Evolutionary conservation across 2,329 filamentous ascomycete species (phyloP).

Genomic region (Fusarium luffae): DNA sequence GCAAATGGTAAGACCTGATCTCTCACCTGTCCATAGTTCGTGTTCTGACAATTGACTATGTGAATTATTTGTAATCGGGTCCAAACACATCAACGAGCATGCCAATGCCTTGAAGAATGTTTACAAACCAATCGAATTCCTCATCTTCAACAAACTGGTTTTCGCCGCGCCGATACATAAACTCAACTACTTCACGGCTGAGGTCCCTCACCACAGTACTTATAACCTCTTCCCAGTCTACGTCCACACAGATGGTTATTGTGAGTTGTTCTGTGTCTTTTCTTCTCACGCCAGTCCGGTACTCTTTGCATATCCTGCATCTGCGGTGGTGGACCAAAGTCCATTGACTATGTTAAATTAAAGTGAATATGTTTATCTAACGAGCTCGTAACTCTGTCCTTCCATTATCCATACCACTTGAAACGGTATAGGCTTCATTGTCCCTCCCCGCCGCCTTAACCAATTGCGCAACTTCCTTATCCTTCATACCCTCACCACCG

Average conservation of each 20-base stretch:
- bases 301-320: too few relatives aligned
- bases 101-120: background rate
- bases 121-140: background rate
- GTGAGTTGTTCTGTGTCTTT: too few relatives aligned
- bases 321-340: too few relatives aligned
- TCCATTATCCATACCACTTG: background rate
- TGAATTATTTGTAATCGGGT: background rate
- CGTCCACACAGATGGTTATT: too few relatives aligned
- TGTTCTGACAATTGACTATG: background rate
- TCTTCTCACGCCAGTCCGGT: too few relatives aligned
- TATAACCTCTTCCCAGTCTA: too few relatives aligned
- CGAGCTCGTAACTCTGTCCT: background rate
- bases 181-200: background rate
- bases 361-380: background rate
- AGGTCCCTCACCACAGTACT: background rate
- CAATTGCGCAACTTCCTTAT: conserved; percentile 8
- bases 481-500: background rate
- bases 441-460: background rate
- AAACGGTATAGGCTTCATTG: background rate
- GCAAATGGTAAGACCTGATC: too few relatives aligned
- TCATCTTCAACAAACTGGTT: conserved; percentile 1
- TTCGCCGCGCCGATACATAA: background rate
- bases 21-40: too few relatives aligned
- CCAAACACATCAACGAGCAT: conserved; percentile 2
- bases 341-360: too few relatives aligned